Evolutionary conservation across 768 basidiomycete genomes (phyloP), one percentile per base, ranked within the genome.

Genomic region (Russula sp.): DNA sequence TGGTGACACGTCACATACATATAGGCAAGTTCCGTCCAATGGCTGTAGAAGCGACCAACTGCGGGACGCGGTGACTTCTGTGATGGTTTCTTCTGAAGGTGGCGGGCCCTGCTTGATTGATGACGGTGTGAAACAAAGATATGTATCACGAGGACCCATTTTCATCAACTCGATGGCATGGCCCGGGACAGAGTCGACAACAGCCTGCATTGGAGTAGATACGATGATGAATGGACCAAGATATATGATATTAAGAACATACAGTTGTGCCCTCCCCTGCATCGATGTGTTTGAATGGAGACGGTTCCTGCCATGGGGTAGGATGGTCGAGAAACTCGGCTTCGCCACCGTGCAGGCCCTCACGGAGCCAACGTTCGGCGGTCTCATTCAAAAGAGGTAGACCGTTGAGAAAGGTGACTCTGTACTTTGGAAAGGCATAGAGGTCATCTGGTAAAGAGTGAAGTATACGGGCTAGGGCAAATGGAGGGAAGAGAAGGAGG

Each of bases 31-130:
- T 67, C 86, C 91, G 59, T 84, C 76, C 59, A 94, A 79, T 35
- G 90, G 87, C 67, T 88, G 84, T 29, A 94, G 80, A 53, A 93
- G 79, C 36, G 86, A 85, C 89, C 91, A 93, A 69, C 88, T 86
- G 69, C 86, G 83, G 60, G 83, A 82, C 51, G 90, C 86, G 11
- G 84, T 83, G 56, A 81, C 71, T 67, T 87, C 85, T 62, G 80
- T 76, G 64, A 84, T 78, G 39, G 81, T 69, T 47, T 84, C 81
- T 51, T 87, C 83, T 18, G 80, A 74, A 43, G 75, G 69, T 34
- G 75, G 63, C 20, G 80, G 66, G 58, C 78, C 73, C 62, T 76
- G 79, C 66, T 81, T 76, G 32, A 80, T 76, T 55, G 86, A 76
- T 58, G 84, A 83, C 11, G 90, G 89, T 66, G 92, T 85, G 57